Evolutionary conservation across 1,284 basidiomycete species (phyloP).

Genomic region (Ustilago crameri): DNA sequence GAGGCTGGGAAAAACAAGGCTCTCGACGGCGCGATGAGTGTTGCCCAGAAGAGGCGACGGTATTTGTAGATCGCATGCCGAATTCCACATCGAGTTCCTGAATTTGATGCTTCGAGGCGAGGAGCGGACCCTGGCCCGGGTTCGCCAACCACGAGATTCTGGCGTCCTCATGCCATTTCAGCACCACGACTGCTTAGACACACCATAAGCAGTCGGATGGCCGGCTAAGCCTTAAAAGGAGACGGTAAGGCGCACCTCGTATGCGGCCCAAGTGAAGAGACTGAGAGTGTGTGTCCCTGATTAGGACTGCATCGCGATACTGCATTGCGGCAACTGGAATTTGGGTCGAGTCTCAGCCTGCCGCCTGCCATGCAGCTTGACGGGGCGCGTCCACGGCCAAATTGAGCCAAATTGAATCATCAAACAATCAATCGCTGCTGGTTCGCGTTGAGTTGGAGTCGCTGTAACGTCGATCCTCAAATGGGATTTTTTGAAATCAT

Average conservation of each 20-base stretch:
- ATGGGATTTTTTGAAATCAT: not conserved
- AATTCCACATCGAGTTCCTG: not conserved
- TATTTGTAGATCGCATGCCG: not conserved
- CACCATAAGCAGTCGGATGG: too few relatives aligned
- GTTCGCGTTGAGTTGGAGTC: not conserved
- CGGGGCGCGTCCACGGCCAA: too few relatives aligned
- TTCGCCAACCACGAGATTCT: too few relatives aligned
- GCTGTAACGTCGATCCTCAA: conserved; percentile 12
- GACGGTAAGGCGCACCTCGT: too few relatives aligned
- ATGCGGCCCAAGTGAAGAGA: too few relatives aligned
- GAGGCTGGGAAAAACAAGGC: not conserved
- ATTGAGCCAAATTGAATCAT: too few relatives aligned
- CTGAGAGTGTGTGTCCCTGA: too few relatives aligned
- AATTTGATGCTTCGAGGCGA: not conserved
- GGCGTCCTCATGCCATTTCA: too few relatives aligned
- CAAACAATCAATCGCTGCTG: not conserved
- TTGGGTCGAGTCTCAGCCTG: not conserved
- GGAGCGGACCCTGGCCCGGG: not conserved
- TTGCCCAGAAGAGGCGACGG: too few relatives aligned
- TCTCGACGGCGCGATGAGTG: too few relatives aligned
- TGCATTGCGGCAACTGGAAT: not conserved
- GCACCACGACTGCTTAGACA: too few relatives aligned
- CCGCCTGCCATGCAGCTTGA: not conserved
- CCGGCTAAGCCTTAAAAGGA: too few relatives aligned
- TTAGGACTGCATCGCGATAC: not conserved